phyloP scores from a whole-genome alignment of 495 filamentous ascomycete species.

The Aspergillus bridgeri region DNA sequence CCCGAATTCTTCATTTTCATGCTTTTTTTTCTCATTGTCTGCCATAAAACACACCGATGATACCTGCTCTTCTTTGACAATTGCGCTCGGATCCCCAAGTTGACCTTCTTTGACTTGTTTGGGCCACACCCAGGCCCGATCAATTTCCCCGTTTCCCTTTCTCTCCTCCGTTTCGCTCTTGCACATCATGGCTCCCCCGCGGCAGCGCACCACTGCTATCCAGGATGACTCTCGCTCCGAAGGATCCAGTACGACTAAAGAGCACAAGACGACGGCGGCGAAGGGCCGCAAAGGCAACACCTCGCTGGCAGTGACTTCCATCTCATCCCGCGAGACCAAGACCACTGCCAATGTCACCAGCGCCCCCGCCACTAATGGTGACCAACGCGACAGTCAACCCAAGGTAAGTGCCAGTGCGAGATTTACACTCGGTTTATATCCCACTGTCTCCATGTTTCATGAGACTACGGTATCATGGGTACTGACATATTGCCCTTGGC shows the following conservation, averaged over 20 bases:
- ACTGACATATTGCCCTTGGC: slow-evolving; percentile 7
- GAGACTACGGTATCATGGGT: neutral
- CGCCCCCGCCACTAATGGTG: slow-evolving; percentile 31
- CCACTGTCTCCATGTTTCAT: neutral
- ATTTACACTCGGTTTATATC: neutral
- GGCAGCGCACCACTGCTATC: slow-evolving; percentile 39
- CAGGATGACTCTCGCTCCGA: slow-evolving; percentile 54
- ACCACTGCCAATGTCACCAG: slow-evolving; percentile 33
- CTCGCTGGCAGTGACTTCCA: slow-evolving; percentile 8
- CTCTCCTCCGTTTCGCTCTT: slow-evolving; percentile 3
- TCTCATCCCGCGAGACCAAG: slow-evolving; percentile 14
- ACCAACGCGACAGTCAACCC: slow-evolving; percentile 28
- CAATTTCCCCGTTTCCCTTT: neutral
- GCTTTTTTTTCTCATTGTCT: slow-evolving; percentile 4
- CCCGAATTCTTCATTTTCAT: slow-evolving; percentile 20
- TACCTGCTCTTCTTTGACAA: slow-evolving; percentile 2
- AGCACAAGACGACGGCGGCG: slow-evolving; percentile 32
- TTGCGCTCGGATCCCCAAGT: neutral
- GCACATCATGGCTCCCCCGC: slow-evolving; percentile 44
- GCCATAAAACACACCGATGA: slow-evolving; percentile 4
- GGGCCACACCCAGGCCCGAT: slow-evolving; percentile 5
- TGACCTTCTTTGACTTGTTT: neutral
- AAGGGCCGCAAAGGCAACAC: slow-evolving; percentile 36
- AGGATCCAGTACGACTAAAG: slow-evolving; percentile 50
- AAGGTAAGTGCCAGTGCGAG: slow-evolving; percentile 26